Evolutionary conservation across 2,329 filamentous ascomycete genomes (phyloP).

Genomic region (Sporothrix phasma): DNA sequence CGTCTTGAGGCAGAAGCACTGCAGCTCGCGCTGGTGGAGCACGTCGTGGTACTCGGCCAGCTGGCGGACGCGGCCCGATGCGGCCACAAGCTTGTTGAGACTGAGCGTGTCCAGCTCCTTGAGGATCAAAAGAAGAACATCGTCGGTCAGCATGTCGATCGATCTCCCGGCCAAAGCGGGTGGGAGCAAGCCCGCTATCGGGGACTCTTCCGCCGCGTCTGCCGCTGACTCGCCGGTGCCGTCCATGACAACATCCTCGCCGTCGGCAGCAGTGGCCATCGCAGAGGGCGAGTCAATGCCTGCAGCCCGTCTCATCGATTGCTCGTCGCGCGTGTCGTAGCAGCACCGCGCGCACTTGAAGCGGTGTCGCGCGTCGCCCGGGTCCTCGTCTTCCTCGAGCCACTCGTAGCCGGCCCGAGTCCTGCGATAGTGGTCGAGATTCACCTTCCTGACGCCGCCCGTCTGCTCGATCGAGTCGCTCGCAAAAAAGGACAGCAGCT

Average conservation of each 20-base stretch:
- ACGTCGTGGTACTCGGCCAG: slow-evolving; percentile 29
- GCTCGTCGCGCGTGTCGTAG: slow-evolving; percentile 13
- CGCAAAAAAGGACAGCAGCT: slow-evolving; percentile 42
- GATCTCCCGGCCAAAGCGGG: slow-evolving; percentile 1
- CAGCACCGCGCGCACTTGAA: slow-evolving; percentile 23
- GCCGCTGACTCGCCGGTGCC: neutral
- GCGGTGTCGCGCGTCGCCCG: neutral
- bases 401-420: no score
- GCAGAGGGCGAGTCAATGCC: neutral
- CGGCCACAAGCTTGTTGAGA: slow-evolving; percentile 28
- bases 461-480: slow-evolving; percentile 37
- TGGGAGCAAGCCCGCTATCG: neutral
- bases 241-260: neutral
- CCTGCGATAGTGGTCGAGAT: slow-evolving; percentile 25
- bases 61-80: slow-evolving; percentile 28
- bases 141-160: slow-evolving; percentile 30
- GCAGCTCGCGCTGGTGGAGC: slow-evolving; percentile 34
- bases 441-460: slow-evolving; percentile 19
- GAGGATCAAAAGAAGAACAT: slow-evolving; percentile 31
- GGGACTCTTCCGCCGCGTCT: neutral
- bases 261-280: no score
- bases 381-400: neutral
- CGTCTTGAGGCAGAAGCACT: slow-evolving; percentile 38
- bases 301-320: neutral
- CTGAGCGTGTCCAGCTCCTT: slow-evolving; percentile 29